Conservation (phyloP, 768 basidiomycete genomes). For the Tricholoma matsutake region DNA sequence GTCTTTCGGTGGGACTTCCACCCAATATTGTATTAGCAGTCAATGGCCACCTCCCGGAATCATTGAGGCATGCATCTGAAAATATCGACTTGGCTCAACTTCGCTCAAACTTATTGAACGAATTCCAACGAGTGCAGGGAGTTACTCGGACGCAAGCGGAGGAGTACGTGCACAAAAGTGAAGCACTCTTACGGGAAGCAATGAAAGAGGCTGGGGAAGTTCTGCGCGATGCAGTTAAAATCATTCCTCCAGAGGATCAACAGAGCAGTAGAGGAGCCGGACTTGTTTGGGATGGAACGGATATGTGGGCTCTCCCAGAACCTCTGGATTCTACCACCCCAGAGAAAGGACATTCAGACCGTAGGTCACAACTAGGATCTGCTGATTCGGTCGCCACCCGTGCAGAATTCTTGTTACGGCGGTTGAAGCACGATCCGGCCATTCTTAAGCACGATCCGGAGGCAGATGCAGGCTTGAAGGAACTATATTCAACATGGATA, state of each 20-base stretch:
- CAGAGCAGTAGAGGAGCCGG: slow-evolving; percentile 28
- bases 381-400: slow-evolving; percentile 60
- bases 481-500: slow-evolving; percentile 57
- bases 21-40: slow-evolving; percentile 69
- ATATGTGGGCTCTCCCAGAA: slow-evolving; percentile 78
- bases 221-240: slow-evolving; percentile 86
- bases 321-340: slow-evolving; percentile 15
- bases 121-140: slow-evolving; percentile 74
- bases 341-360: slow-evolving; percentile 4
- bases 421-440: slow-evolving; percentile 70
- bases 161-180: slow-evolving; percentile 79
- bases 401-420: slow-evolving; percentile 71
- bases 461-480: slow-evolving; percentile 51
- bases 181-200: slow-evolving; percentile 59
- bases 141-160: slow-evolving; percentile 75
- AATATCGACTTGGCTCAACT: slow-evolving; percentile 69
- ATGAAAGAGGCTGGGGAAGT: slow-evolving; percentile 81
- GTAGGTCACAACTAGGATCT: slow-evolving; percentile 25
- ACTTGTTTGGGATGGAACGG: slow-evolving; percentile 79
- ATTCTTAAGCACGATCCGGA: slow-evolving; percentile 77
- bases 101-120: slow-evolving; percentile 56
- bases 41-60: slow-evolving; percentile 65
- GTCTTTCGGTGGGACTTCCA: slow-evolving; percentile 71
- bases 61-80: slow-evolving; percentile 57
- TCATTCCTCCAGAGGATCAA: slow-evolving; percentile 74